Evolutionary conservation across 2,329 filamentous ascomycete genomes (phyloP), one percentile per base, ranked within the genome.

Genomic region (Nothophoma quercina): DNA sequence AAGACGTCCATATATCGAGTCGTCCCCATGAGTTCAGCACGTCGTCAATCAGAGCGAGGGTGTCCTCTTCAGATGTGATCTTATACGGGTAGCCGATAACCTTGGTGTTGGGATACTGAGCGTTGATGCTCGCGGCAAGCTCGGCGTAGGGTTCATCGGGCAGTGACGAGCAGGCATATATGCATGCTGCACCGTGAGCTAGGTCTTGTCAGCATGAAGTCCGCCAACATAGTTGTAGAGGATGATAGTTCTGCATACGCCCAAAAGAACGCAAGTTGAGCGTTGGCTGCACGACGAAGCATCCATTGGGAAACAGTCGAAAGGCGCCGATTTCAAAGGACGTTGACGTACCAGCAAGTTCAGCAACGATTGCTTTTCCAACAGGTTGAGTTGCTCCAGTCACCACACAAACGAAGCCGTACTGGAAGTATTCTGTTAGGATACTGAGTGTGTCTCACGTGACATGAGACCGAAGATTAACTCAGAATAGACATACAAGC

Each of bases 371-470:
- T 21, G 85, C 84, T 59, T 79, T 79, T 7, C 85, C 85, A 12
- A 88, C 78, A 2, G 85, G 81, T 62, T 85, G 83, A 1, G 81
- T 81, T 19, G 85, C 83, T 12, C 85, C 84, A 1, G 84, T 86
- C 5, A 88, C 85, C 12, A 88, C 80, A 60, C 85, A 87, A 16
- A 87, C 81, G 60, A 87, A 87, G 34, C 85, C 85, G 69, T 87
- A 85, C 79, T 85, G 55, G 10, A 35, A 16, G 25, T 4, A 4
- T 9, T 18, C 5, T 13, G 33, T 53, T 21, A 51, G 42, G 23
- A 22, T 15, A 18, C 26, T 1, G n/a, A 12, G n/a, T n/a, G n/a
- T n/a, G n/a, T n/a, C n/a, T n/a, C n/a, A n/a, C n/a, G n/a, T n/a
- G n/a, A n/a, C n/a, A n/a, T n/a, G n/a, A n/a, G n/a, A n/a, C n/a